These are phyloP conservation scores for Colletotrichum orbiculare DNA, from an alignment of 2,329 filamentous ascomycete genomes.

Conservation along the genomic window DNA sequence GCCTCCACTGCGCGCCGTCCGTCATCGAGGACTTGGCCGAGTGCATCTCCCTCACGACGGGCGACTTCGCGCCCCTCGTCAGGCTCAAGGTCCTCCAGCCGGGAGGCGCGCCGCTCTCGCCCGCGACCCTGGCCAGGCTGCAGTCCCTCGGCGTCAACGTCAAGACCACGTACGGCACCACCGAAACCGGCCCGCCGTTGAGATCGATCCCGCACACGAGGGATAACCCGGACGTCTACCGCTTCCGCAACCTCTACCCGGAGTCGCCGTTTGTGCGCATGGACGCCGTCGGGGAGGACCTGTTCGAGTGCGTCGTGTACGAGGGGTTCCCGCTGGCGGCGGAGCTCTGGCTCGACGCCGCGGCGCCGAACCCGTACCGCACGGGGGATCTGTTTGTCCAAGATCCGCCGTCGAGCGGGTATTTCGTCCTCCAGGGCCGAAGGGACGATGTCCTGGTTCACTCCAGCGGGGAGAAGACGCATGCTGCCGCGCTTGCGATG, in stretches of 20 bases:
- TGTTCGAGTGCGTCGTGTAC: too few species aligned
- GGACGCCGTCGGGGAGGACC: slow-evolving; percentile 13
- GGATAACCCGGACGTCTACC: slow-evolving; percentile 29
- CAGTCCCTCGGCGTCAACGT: slow-evolving; percentile 21
- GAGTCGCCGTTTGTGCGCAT: slow-evolving; percentile 15
- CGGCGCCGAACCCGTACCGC: too few species aligned
- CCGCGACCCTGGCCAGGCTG: slow-evolving; percentile 2
- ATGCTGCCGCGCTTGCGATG: too few species aligned
- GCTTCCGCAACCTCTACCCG: slow-evolving; percentile 27
- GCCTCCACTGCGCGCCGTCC: slow-evolving; percentile 24
- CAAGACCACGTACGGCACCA: slow-evolving; percentile 32
- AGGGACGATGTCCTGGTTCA: too few species aligned
- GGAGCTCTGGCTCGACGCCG: too few species aligned
- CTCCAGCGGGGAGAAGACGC: too few species aligned
- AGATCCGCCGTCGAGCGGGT: too few species aligned
- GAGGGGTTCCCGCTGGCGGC: too few species aligned
- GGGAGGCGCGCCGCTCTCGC: slow-evolving; percentile 12
- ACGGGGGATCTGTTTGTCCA: too few species aligned
- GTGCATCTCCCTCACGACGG: slow-evolving; percentile 23
- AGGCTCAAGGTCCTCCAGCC: slow-evolving; percentile 26
- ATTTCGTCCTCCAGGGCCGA: too few species aligned
- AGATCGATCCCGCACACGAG: slow-evolving; percentile 27
- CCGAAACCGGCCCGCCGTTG: slow-evolving; percentile 17
- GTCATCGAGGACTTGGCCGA: slow-evolving; percentile 30
- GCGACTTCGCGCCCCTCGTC: slow-evolving; percentile 13